These are phyloP conservation scores for Vickermania ingenoplastis DNA, from an alignment of 208 protist genomes.

Conservation along the genomic window DNA sequence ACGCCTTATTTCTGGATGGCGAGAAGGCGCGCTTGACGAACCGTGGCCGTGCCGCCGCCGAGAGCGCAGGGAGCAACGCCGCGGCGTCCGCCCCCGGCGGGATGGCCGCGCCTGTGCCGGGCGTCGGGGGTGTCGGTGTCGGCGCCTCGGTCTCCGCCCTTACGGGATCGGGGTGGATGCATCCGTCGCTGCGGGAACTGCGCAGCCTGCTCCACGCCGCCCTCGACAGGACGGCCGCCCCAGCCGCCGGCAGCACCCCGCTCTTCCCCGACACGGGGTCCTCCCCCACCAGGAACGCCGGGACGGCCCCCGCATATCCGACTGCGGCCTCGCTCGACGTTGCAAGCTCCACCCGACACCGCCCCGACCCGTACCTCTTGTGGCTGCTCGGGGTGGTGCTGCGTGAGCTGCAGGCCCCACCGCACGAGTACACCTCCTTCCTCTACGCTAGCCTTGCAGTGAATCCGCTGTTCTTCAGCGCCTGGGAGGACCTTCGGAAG, in stretches of 20 bases:
- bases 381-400: slow-evolving; percentile 81
- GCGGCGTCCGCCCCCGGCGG: slow-evolving; percentile 1
- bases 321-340: background rate
- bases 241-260: background rate
- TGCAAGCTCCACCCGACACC: background rate
- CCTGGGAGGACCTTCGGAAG: slow-evolving; percentile 67
- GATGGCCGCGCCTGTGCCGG: no score
- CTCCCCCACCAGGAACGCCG: slow-evolving; percentile 3
- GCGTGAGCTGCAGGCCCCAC: slow-evolving; percentile 47
- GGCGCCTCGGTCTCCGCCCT: slow-evolving; percentile 7
- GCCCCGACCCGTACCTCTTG: slow-evolving; percentile 65
- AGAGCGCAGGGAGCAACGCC: background rate
- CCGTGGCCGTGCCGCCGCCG: slow-evolving; percentile 1
- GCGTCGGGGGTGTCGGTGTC: slow-evolving; percentile 1
- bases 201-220: slow-evolving; percentile 50
- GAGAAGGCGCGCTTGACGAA: slow-evolving; percentile 39
- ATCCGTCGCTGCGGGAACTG: slow-evolving; percentile 62
- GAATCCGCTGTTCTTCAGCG: slow-evolving; percentile 72
- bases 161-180: slow-evolving; percentile 16
- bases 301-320: slow-evolving; percentile 1
- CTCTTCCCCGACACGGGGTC: slow-evolving; percentile 3
- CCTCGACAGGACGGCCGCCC: slow-evolving; percentile 25
- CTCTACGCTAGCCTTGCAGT: slow-evolving; percentile 39
- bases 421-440: slow-evolving; percentile 65
- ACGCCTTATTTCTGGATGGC: slow-evolving; percentile 74